Evolutionary conservation across 805 yeast species (phyloP).

Genomic region (Candida dendrica): DNA sequence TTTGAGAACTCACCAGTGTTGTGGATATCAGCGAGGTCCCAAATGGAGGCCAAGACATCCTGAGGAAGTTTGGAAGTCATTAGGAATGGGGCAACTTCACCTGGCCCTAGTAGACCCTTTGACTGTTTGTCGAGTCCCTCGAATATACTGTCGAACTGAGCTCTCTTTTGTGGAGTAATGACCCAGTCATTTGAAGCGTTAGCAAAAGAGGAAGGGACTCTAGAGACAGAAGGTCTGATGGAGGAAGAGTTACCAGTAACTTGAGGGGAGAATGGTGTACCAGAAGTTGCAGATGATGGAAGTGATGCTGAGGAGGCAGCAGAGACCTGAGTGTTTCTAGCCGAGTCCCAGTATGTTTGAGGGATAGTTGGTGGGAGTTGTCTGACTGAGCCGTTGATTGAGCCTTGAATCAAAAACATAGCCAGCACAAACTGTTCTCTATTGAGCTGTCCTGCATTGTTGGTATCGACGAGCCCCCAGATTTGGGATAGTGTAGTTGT

Average conservation of each 20-base stretch:
- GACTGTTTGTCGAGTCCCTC: constrained; percentile 64
- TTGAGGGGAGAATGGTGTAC: constrained; percentile 12
- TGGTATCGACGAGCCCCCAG: constrained; percentile 83
- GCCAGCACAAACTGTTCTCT: constrained; percentile 81
- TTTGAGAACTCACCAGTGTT: constrained; percentile 76
- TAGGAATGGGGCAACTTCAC: constrained; percentile 80
- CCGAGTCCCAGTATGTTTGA: constrained; percentile 29
- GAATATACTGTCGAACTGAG: constrained; percentile 75
- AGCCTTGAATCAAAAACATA: constrained; percentile 88
- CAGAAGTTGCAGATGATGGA: constrained; percentile 9
- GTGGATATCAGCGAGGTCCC: constrained; percentile 92
- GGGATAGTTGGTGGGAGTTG: constrained; percentile 49
- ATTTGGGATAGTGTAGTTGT: constrained; percentile 72
- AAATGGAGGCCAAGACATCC: constrained; percentile 76
- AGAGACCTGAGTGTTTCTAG: constrained; percentile 7
- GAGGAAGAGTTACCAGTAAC: constrained; percentile 8
- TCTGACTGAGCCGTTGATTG: constrained; percentile 56
- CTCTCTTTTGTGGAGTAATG: constrained; percentile 59
- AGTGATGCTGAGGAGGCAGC: constrained; percentile 5
- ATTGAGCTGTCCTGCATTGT: constrained; percentile 63
- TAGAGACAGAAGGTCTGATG: constrained; percentile 18
- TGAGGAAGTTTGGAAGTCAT: constrained; percentile 83
- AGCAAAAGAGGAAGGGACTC: constrained; percentile 30
- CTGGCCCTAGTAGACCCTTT: constrained; percentile 60
- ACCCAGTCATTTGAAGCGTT: constrained; percentile 52